Evolutionary conservation across 1,284 basidiomycete species (phyloP).

Genomic region (Retiboletus flavoniger): DNA sequence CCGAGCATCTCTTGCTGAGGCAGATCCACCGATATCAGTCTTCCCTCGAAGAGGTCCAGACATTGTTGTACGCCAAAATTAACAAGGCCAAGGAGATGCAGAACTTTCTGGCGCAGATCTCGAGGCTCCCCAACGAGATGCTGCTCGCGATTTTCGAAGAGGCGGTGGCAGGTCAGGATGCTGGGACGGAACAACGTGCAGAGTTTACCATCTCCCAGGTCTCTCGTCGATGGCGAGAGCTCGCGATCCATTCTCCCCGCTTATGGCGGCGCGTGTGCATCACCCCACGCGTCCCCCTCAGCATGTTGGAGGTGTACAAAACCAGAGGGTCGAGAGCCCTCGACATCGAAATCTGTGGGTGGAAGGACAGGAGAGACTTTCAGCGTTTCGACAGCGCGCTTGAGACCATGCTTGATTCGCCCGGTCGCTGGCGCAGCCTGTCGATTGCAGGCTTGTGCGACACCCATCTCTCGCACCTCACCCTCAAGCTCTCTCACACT

Average conservation of each 20-base stretch:
- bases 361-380: conserved; percentile 34
- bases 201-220: conserved; percentile 32
- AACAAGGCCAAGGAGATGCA: conserved; percentile 33
- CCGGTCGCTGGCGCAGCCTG: conserved; percentile 29
- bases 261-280: conserved; percentile 30
- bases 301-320: conserved; percentile 28
- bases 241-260: conserved; percentile 28
- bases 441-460: conserved; percentile 28
- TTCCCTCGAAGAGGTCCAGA: conserved; percentile 22
- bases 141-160: conserved; percentile 33
- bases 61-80: conserved; percentile 13
- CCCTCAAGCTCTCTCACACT: conserved; percentile 25
- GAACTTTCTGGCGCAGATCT: conserved; percentile 30
- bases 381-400: conserved; percentile 31
- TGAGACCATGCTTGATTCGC: conserved; percentile 29
- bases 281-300: conserved; percentile 22
- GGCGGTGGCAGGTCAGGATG: conserved; percentile 27
- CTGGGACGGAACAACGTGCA: conserved; percentile 16
- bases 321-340: conserved; percentile 25
- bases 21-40: conserved; percentile 20
- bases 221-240: conserved; percentile 31
- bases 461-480: conserved; percentile 31
- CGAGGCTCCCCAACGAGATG: conserved; percentile 33
- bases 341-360: conserved; percentile 30
- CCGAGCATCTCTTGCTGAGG: conserved; percentile 16